Percentiles rank a stretch among this genome's conserved stretches.
These are phyloP conservation scores for Fusarium hainanense DNA, from an alignment of 2,329 filamentous ascomycete species.

Conservation along the genomic window DNA sequence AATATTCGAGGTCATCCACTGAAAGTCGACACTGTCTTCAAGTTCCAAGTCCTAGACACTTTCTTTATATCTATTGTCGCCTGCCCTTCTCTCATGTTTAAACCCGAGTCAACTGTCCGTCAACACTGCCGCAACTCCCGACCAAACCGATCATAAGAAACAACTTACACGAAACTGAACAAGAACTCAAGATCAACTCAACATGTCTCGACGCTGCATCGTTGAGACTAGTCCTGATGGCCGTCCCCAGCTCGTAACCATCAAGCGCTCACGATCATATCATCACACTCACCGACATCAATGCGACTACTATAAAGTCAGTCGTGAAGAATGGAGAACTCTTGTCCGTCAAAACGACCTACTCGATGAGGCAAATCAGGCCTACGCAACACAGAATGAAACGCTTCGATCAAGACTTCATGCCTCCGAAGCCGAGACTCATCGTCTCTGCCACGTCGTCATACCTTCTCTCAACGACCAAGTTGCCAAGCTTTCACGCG, in stretches of 20 bases:
- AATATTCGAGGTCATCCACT: constrained; percentile 39
- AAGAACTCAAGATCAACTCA: not conserved
- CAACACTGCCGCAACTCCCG: constrained; percentile 2
- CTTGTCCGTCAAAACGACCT: constrained; percentile 52
- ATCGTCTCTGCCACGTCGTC: constrained; percentile 48
- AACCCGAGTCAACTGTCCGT: not conserved
- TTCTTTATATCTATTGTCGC: constrained; percentile 18
- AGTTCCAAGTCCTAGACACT: constrained; percentile 17
- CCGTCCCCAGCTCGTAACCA: constrained; percentile 51
- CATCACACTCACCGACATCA: constrained; percentile 48
- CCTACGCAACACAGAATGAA: constrained; percentile 49
- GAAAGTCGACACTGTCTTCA: not conserved
- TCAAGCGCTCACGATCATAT: constrained; percentile 55
- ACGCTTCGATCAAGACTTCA: constrained; percentile 52
- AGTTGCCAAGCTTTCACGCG: constrained; percentile 51
- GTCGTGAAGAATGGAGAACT: constrained; percentile 52
- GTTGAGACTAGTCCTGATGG: constrained; percentile 52
- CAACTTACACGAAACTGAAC: constrained; percentile 1
- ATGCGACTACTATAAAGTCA: constrained; percentile 52
- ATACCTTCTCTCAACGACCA: constrained; percentile 54
- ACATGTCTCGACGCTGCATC: constrained; percentile 53
- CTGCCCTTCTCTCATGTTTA: constrained; percentile 10
- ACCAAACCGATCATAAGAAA: not conserved
- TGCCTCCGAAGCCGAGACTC: constrained; percentile 51
- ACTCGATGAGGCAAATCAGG: constrained; percentile 51